Evolutionary conservation across 441 rosid species (phyloP), one percentile per base, ranked within the genome.

Genomic region (Syzygium malaccense): DNA sequence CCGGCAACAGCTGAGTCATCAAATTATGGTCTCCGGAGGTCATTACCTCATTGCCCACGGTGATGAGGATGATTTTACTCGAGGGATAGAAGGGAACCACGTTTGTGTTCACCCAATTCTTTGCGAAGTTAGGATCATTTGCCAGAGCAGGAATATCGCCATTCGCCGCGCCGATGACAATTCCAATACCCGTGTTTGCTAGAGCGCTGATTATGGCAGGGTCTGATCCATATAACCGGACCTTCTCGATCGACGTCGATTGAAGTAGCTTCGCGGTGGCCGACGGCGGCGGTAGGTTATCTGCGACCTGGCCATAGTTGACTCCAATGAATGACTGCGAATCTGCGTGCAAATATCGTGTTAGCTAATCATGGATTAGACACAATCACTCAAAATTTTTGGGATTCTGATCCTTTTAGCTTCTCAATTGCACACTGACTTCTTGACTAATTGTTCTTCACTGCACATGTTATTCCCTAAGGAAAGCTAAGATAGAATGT

Each of bases 11-110:
- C 88, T 95, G 95, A 25, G 92, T 88, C 93, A 93, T 94, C 86
- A 97, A 90, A 86, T 86, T 92, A 30, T 75, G 87, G 85, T 96
- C 98, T 4, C 92, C 94, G 33, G 92, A 95, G 55, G 90, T 83
- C 90, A 95, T 86, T 14, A 96, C 95, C 90, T 98, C 99, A 86
- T 98, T 98, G 25, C 99, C 99, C 19, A 96, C 98, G 83, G 89
- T 93, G 71, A 97, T 91, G 68, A 97, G 95, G 91, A 91, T 93
- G 91, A 98, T 96, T 64, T 95, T 93, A 93, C 96, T 96, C 14
- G 98, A 93, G 5, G 98, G 98, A 78, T 95, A 95, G 90, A 93
- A 98, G 9, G 98, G 96, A 84, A 93, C 87, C 2, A 97, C 96
- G 85, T 97, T 96, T 55, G 95, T 58, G 85, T 90, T 83, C 30